These are phyloP conservation scores for Neospermospora avenae DNA, from an alignment of 2,329 filamentous ascomycete genomes.

Conservation along the genomic window DNA sequence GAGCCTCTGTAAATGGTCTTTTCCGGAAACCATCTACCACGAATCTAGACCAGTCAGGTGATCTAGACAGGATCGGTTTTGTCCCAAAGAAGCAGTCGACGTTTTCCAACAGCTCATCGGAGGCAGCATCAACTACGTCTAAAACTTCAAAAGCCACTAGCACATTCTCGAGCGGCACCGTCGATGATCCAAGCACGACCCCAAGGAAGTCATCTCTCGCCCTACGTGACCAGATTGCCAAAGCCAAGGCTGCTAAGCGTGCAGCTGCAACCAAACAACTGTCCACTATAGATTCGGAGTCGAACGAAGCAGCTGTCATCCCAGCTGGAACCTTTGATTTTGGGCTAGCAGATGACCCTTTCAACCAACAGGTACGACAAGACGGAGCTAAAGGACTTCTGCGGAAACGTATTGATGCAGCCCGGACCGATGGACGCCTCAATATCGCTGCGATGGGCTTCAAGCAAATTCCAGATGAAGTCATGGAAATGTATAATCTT, in stretches of 20 bases:
- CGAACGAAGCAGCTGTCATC: conserved; percentile 40
- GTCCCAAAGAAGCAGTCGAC: conserved; percentile 27
- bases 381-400: conserved; percentile 62
- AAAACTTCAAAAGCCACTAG: conserved; percentile 22
- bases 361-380: conserved; percentile 62
- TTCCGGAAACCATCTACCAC: conserved; percentile 54
- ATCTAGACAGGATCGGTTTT: conserved; percentile 27
- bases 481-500: conserved; percentile 87
- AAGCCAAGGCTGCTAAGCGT: conserved; percentile 79
- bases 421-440: conserved; percentile 73
- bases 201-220: conserved; percentile 70
- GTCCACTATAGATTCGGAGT: conserved; percentile 23
- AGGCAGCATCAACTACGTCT: conserved; percentile 24
- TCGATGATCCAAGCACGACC: conserved; percentile 41
- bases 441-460: conserved; percentile 86
- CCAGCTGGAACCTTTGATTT: conserved; percentile 56
- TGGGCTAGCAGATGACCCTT: conserved; percentile 61
- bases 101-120: conserved; percentile 31
- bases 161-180: conserved; percentile 20
- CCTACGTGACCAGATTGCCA: conserved; percentile 86
- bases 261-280: conserved; percentile 43
- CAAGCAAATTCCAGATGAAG: conserved; percentile 74
- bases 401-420: conserved; percentile 67
- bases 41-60: conserved; percentile 36
- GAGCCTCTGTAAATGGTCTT: conserved; percentile 51